Conservation (phyloP, 2,329 filamentous ascomycete species). For the Fusarium oligoseptatum region DNA sequence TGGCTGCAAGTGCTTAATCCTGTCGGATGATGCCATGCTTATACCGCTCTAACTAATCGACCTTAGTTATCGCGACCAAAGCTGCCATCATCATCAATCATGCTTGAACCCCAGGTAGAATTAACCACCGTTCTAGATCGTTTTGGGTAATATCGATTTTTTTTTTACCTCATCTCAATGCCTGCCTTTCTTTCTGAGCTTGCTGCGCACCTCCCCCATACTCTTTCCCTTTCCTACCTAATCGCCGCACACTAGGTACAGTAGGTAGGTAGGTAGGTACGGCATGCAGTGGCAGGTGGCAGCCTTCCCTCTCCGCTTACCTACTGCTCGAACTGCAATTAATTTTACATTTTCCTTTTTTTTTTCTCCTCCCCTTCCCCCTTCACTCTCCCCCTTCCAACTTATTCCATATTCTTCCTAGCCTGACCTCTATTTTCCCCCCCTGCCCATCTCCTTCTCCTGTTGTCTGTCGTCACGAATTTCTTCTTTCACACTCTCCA, state of each 20-base stretch:
- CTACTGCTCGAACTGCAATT: background rate
- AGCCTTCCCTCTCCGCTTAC: background rate
- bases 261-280: background rate
- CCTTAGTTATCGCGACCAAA: background rate
- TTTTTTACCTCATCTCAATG: background rate
- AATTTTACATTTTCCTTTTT: background rate
- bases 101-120: background rate
- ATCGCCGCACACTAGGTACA: background rate
- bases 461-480: background rate
- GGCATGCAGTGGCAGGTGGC: background rate
- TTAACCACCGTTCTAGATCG: slow-evolving; percentile 10
- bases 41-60: slow-evolving; percentile 6
- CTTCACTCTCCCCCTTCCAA: background rate
- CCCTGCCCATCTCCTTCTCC: slow-evolving; percentile 15
- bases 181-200: background rate
- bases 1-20: slow-evolving; percentile 3
- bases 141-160: slow-evolving; percentile 16
- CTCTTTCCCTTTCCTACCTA: slow-evolving; percentile 8
- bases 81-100: slow-evolving; percentile 21
- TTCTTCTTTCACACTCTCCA: background rate
- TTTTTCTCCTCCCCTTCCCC: background rate
- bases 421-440: slow-evolving; percentile 5
- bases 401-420: slow-evolving; percentile 22
- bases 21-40: slow-evolving; percentile 9
- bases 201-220: background rate